Evolutionary conservation across 1,284 basidiomycete species (phyloP).

Genomic region (Moesziomyces parantarcticus): DNA sequence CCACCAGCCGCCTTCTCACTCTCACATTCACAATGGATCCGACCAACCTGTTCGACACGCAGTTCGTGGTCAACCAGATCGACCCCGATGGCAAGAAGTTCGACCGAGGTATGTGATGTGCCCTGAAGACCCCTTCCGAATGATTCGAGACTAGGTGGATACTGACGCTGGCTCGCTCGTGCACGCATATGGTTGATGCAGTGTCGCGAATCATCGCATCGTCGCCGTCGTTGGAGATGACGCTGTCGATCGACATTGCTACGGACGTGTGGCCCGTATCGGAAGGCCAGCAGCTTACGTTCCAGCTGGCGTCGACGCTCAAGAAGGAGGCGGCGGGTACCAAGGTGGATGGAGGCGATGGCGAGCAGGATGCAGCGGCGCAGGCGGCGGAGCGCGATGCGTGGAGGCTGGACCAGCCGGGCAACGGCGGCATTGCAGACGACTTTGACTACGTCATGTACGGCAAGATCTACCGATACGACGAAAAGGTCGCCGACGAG

Average conservation of each 20-base stretch:
- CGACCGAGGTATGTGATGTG: constrained; percentile 79
- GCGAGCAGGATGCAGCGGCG: constrained; percentile 42
- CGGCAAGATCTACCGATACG: constrained; percentile 98
- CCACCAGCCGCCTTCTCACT: not conserved
- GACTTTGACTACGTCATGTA: constrained; percentile 99
- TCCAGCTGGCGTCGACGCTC: constrained; percentile 78
- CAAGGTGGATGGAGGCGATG: constrained; percentile 65
- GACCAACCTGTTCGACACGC: constrained; percentile 66
- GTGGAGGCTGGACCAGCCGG: constrained; percentile 89
- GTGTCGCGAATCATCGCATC: constrained; percentile 61
- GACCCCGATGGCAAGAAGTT: constrained; percentile 87
- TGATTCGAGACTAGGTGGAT: not conserved
- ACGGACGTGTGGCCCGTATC: constrained; percentile 68
- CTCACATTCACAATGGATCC: constrained; percentile 51
- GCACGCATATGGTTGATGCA: not conserved
- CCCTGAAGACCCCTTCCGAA: too few species aligned
- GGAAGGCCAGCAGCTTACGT: constrained; percentile 79
- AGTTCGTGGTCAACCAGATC: constrained; percentile 64
- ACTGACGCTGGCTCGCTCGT: not conserved
- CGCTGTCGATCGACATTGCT: constrained; percentile 77
- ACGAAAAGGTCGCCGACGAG: constrained; percentile 82
- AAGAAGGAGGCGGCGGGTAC: constrained; percentile 72
- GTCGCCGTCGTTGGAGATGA: constrained; percentile 77
- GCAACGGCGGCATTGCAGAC: constrained; percentile 85
- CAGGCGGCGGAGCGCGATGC: constrained; percentile 73